Evolutionary conservation across 768 basidiomycete species (phyloP), one percentile per base, ranked within the genome.

Genomic region (Suillus clintonianus): DNA sequence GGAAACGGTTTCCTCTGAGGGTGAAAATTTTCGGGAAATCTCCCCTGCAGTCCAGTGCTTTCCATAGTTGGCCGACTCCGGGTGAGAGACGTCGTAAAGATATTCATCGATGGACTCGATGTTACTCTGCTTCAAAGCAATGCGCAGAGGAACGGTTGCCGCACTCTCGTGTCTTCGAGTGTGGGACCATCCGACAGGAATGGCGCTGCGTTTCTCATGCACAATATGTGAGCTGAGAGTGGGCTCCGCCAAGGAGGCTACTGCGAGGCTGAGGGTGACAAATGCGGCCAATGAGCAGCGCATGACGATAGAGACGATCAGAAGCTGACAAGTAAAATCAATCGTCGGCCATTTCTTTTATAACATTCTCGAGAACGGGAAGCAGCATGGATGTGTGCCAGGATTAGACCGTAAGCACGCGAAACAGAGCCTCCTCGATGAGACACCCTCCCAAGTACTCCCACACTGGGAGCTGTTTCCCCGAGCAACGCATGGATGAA

Each of bases 351-450:
- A 54, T 42, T 34, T 27, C 65, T 67, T 73, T 65, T 68, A 60
- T 34, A 45, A n/a, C 54, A 19, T 22, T 39, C 30, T 41, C 30
- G 61, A 54, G 32, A 14, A 41, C 14, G 41, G 41, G 59, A 7
- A 36, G 55, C 64, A 64, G 64, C 65, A 63, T 68, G 67, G 63
- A 55, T 24, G 10, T 30, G 56, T 27, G 39, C 56, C 56, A 57
- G 56, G 56, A 57, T 57, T 57, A 57, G 56, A 41, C 17, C 19
- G 39, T 27, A 41, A 85, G 85, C 83, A 83, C 62, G 80, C 79
- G 0, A 87, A 87, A 68, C 79, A 85, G 10, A 86, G 78, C 70
- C 78, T 84, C 54, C 74, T 87, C 43, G 72, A 79, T 36, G 74
- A 81, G 45, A 85, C 80, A 41, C 37, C 22, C 24, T 53, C 19